These are phyloP conservation scores for Psidium guajava DNA, from an alignment of 345 rosid genomes.

Conservation along the genomic window DNA sequence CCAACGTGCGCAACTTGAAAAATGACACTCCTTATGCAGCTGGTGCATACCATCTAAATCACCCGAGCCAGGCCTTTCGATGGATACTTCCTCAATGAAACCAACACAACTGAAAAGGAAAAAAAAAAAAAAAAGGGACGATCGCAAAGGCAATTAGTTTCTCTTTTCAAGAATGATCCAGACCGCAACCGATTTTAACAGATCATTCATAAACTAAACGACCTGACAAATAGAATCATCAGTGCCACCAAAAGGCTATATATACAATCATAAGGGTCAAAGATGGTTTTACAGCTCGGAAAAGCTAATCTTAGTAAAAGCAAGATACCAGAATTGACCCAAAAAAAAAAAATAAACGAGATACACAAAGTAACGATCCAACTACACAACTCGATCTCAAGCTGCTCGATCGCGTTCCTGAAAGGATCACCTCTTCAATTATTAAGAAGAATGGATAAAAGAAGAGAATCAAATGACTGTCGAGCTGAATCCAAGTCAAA, in stretches of 20 bases:
- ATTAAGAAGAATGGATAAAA: neutral
- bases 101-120: neutral
- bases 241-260: neutral
- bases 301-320: neutral
- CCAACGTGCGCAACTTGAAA: slow-evolving; percentile 48
- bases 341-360: neutral
- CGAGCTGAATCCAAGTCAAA: neutral
- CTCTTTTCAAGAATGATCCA: neutral
- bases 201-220: neutral
- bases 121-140: neutral
- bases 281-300: neutral
- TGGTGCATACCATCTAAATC: slow-evolving; percentile 76
- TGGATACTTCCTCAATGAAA: neutral
- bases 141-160: neutral
- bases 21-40: slow-evolving; percentile 49
- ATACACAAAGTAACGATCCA: neutral
- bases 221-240: neutral
- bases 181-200: neutral
- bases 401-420: neutral
- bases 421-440: neutral
- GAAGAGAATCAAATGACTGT: neutral
- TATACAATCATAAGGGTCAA: neutral
- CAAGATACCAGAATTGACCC: neutral
- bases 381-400: neutral
- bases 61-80: neutral